Evolutionary conservation across 1,139 yeast genomes (phyloP).

Genomic region (Candida tropicalis): DNA sequence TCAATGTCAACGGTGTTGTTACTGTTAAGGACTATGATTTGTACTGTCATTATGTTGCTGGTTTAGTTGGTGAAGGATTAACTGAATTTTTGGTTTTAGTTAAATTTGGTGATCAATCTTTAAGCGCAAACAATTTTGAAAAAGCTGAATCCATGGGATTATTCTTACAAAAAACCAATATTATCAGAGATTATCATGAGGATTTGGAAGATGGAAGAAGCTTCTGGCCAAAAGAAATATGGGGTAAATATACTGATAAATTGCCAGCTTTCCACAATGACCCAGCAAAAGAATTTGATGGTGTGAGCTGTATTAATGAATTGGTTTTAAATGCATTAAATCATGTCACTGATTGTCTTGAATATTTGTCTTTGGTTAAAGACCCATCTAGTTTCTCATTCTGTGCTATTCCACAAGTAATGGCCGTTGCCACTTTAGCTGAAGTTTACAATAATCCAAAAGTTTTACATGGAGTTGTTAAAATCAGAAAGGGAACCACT

Average conservation of each 20-base stretch:
- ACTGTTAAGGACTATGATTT: conserved; percentile 82
- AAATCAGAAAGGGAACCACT: conserved; percentile 92
- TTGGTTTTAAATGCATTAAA: conserved; percentile 77
- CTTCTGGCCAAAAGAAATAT: conserved; percentile 94
- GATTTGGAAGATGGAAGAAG: conserved; percentile 91
- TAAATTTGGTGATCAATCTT: conserved; percentile 55
- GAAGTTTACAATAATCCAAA: conserved; percentile 79
- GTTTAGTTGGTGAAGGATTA: conserved; percentile 94
- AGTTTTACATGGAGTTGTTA: conserved; percentile 72
- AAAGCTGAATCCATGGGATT: conserved; percentile 90
- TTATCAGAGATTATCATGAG: conserved; percentile 92
- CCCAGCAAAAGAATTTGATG: conserved; percentile 46
- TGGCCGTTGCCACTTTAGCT: conserved; percentile 95
- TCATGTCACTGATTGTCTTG: conserved; percentile 78
- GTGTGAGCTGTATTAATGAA: conserved; percentile 77
- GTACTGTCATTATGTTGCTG: conserved; percentile 97
- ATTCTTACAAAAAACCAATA: conserved; percentile 92
- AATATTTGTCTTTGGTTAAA: conserved; percentile 71
- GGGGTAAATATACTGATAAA: conserved; percentile 77
- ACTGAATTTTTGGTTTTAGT: conserved; percentile 79
- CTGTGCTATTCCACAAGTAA: conserved; percentile 97
- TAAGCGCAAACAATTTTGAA: conserved; percentile 52
- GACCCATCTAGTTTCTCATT: conserved; percentile 87
- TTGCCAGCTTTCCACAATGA: conserved; percentile 59
- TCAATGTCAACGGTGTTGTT: conserved; percentile 75